Conservation (phyloP, 2,329 filamentous ascomycete species). For the Pseudogymnoascus sp. region DNA sequence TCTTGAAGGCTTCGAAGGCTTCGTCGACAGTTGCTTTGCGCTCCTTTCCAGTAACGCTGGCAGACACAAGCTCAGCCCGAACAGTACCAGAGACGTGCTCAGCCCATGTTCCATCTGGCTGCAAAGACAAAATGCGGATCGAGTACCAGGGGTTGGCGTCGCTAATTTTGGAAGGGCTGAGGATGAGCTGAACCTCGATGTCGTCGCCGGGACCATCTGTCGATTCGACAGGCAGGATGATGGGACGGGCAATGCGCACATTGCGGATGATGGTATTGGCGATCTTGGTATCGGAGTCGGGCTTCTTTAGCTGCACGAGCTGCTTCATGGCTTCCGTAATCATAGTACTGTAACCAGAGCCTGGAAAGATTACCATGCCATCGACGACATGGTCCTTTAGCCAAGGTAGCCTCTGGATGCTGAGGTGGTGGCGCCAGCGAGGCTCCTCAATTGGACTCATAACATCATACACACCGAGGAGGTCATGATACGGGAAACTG, state of each 20-base stretch:
- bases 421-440: slow-evolving; percentile 26
- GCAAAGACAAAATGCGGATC: slow-evolving; percentile 9
- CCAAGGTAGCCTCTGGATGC: slow-evolving; percentile 41
- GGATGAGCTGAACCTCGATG: slow-evolving; percentile 10
- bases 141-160: slow-evolving; percentile 6
- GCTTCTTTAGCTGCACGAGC: background rate
- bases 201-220: slow-evolving; percentile 25
- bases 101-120: background rate
- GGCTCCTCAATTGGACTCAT: slow-evolving; percentile 18
- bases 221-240: slow-evolving; percentile 41
- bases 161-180: slow-evolving; percentile 5
- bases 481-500: slow-evolving; percentile 39
- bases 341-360: slow-evolving; percentile 44
- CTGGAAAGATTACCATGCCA: slow-evolving; percentile 44
- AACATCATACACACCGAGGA: slow-evolving; percentile 36
- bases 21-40: slow-evolving; percentile 10
- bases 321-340: slow-evolving; percentile 35
- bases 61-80: background rate
- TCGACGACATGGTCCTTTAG: slow-evolving; percentile 45
- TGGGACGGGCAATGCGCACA: slow-evolving; percentile 42
- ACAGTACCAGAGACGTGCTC: slow-evolving; percentile 11
- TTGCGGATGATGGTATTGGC: slow-evolving; percentile 33
- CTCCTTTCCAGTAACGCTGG: background rate
- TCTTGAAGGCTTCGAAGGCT: slow-evolving; percentile 1
- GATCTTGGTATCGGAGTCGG: slow-evolving; percentile 1